Evolutionary conservation across 1,284 basidiomycete species (phyloP).

Genomic region (Polyporus tsugae): DNA sequence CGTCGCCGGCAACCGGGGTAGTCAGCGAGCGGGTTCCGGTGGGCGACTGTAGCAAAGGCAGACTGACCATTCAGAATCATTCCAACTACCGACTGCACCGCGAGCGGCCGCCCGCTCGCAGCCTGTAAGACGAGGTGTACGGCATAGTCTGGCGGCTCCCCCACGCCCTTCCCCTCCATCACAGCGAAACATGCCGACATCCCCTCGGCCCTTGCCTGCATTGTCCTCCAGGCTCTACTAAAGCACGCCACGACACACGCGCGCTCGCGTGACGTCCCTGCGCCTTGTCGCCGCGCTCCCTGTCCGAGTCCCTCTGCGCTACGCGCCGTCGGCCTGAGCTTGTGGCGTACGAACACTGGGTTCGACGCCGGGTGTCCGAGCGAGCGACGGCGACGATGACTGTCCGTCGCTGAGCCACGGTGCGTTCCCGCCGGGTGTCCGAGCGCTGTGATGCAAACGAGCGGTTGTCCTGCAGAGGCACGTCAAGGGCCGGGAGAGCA

Average conservation of each 20-base stretch:
- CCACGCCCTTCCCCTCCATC: slow-evolving; percentile 2
- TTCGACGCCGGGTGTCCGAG: not conserved
- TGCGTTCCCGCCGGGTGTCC: not conserved
- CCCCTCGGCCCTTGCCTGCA: not conserved
- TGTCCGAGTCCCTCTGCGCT: not conserved
- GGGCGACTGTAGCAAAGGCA: slow-evolving; percentile 11
- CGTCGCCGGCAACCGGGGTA: slow-evolving; percentile 5
- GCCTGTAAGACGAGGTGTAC: slow-evolving; percentile 10
- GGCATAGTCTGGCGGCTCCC: slow-evolving; percentile 14
- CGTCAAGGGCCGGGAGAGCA: not conserved
- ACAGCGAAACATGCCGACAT: not conserved
- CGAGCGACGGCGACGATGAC: not conserved
- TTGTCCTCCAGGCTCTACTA: slow-evolving; percentile 2
- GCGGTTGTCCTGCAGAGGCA: not conserved
- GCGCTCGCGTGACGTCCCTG: slow-evolving; percentile 3
- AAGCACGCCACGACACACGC: slow-evolving; percentile 3
- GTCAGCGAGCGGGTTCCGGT: slow-evolving; percentile 15
- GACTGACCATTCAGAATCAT: slow-evolving; percentile 12
- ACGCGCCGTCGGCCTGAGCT: not conserved
- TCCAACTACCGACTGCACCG: slow-evolving; percentile 8
- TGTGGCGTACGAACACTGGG: not conserved
- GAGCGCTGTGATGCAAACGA: not conserved
- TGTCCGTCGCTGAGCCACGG: not conserved
- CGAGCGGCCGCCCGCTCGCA: not conserved
- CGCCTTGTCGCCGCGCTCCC: slow-evolving; percentile 6